Evolutionary conservation across 352 stramenopile species (phyloP).

Genomic region (Phytophthora podocarpi): DNA sequence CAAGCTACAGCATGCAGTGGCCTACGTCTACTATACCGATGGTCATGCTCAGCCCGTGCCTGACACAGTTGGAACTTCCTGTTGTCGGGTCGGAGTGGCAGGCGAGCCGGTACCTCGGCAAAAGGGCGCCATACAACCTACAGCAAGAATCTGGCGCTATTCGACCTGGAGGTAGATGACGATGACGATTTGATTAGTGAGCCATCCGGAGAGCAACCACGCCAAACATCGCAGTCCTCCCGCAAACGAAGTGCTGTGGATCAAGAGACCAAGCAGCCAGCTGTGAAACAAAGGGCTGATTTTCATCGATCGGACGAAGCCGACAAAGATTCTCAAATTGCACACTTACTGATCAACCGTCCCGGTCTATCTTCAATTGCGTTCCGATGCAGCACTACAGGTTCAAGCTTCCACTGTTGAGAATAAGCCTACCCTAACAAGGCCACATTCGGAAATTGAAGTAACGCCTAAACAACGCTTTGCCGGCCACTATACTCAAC

Average conservation of each 20-base stretch:
- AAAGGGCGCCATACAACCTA: neutral
- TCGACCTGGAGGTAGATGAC: neutral
- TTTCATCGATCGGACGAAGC: neutral
- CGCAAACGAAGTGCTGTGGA: neutral
- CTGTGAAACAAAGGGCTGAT: neutral
- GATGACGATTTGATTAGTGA: neutral
- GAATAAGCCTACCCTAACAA: too few species aligned
- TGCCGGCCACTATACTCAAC: too few species aligned
- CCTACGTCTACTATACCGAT: too few species aligned
- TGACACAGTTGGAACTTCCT: too few species aligned
- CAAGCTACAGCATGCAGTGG: neutral
- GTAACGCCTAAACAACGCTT: too few species aligned
- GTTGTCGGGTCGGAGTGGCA: too few species aligned
- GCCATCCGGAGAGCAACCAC: too few species aligned
- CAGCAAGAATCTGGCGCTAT: neutral
- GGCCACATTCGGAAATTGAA: too few species aligned
- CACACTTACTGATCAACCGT: neutral
- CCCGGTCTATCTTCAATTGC: neutral
- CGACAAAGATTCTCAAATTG: slow-evolving; percentile 1
- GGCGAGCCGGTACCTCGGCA: neutral
- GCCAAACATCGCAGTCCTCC: neutral
- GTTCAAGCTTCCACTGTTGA: too few species aligned
- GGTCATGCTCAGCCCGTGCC: too few species aligned
- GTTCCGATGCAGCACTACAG: neutral
- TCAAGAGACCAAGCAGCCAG: too few species aligned